These are phyloP conservation scores for Acanthamoeba royreba DNA, from an alignment of 208 protist genomes.

Conservation along the genomic window DNA sequence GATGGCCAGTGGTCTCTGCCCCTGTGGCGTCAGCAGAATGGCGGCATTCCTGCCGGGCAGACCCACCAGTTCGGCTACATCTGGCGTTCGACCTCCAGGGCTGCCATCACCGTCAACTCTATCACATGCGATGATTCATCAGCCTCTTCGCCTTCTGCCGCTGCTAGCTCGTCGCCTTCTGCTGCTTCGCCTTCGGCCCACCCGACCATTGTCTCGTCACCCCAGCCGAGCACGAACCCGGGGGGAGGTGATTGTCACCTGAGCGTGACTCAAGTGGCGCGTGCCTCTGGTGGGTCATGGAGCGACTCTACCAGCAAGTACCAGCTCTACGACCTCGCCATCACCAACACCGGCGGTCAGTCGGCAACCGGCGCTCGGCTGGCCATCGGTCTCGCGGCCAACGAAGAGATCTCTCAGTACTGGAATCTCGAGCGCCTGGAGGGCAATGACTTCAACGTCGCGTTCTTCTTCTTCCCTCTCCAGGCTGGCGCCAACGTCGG, in stretches of 20 bases:
- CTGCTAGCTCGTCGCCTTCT: not conserved
- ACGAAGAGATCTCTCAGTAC: not conserved
- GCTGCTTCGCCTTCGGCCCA: no score
- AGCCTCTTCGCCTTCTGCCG: not conserved
- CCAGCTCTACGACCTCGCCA: not conserved
- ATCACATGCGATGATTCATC: not conserved
- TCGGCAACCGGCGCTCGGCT: not conserved
- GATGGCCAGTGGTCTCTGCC: not conserved
- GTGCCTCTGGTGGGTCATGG: not conserved
- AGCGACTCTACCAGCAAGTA: not conserved
- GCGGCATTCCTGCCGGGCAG: not conserved
- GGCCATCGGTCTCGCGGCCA: not conserved
- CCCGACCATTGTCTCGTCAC: no score
- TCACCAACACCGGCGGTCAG: not conserved
- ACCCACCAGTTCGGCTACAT: not conserved
- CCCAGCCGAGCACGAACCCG: no score
- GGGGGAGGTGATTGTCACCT: not conserved
- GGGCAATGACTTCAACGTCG: no score
- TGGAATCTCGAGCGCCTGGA: not conserved
- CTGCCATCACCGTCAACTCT: not conserved
- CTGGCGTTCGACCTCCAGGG: not conserved
- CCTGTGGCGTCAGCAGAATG: not conserved
- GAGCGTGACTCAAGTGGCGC: not conserved
- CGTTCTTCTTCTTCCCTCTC: no score
- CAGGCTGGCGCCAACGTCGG: no score